Evolutionary conservation across 2,329 filamentous ascomycete species (phyloP), one percentile per base, ranked within the genome.

Genomic region (Pyrenophora seminiperda): DNA sequence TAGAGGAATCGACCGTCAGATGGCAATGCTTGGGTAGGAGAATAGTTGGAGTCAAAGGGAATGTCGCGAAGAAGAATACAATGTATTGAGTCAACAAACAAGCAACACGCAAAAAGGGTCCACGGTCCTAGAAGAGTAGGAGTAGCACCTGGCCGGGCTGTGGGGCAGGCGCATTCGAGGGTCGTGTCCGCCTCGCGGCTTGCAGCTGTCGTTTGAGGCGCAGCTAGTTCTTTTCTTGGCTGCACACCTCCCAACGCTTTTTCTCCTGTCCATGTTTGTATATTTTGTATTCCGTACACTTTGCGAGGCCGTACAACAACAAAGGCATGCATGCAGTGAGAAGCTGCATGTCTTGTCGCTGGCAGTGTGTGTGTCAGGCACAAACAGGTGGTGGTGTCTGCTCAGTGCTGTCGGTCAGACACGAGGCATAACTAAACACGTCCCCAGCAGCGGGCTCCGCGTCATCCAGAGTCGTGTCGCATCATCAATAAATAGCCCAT

Each of bases 91-190:
- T 56, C 54, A 57, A n/a, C n/a, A n/a, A n/a, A n/a, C n/a, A n/a
- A n/a, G n/a, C n/a, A n/a, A n/a, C n/a, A n/a, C n/a, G 56, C 53
- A 56, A 47, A 42, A 36, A 50, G 38, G 34, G 43, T 49, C 47
- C 49, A 59, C 53, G 40, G 63, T 59, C 58, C 53, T 54, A 54
- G 50, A 51, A 43, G 53, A 49, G 41, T 32, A 43, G 54, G 41
- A 58, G 61, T 54, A 54, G 55, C 50, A 58, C 49, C 61, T 50
- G 53, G 57, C 54, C 29, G 34, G 51, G 51, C 54, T 59, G 63
- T 66, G 63, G 63, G 61, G 63, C 54, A 50, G 58, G 50, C 63
- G 50, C 52, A 56, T 52, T 58, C 53, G 56, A 54, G 53, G 56
- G 53, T 55, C 56, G 57, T 57, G 56, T 62, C 57, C 56, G 61